Evolutionary conservation across 768 basidiomycete species (phyloP).

Genomic region (Pilatotrama ljubarskyi): DNA sequence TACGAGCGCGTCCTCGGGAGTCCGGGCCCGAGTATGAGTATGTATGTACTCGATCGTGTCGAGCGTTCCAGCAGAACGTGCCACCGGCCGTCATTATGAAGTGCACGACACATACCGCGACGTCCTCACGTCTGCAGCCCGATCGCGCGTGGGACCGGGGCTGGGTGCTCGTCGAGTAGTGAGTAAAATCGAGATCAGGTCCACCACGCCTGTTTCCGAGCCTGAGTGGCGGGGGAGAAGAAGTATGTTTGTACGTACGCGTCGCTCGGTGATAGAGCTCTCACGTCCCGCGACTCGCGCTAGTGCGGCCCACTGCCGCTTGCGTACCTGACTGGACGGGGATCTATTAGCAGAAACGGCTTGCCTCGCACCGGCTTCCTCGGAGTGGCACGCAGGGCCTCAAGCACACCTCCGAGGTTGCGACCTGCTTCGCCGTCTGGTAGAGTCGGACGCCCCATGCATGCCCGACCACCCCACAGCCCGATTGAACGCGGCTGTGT

Average conservation of each 20-base stretch:
- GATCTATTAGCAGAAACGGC: no score
- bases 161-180: neutral
- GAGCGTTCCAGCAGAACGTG: neutral
- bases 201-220: neutral
- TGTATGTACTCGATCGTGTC: no score
- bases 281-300: neutral
- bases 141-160: no score
- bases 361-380: no score
- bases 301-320: neutral
- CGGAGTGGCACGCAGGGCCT: no score
- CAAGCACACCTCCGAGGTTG: no score
- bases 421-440: no score
- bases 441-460: no score
- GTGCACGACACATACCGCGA: neutral
- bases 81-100: neutral
- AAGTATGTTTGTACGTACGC: neutral
- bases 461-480: no score
- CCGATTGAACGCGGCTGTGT: no score
- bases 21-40: neutral
- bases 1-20: neutral
- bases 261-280: slow-evolving; percentile 7
- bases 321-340: no score
- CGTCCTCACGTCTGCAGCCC: no score
- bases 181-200: neutral
- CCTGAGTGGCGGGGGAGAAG: neutral